These are phyloP conservation scores for Boletus vermiculosoides DNA, from an alignment of 768 basidiomycete genomes.

Conservation along the genomic window DNA sequence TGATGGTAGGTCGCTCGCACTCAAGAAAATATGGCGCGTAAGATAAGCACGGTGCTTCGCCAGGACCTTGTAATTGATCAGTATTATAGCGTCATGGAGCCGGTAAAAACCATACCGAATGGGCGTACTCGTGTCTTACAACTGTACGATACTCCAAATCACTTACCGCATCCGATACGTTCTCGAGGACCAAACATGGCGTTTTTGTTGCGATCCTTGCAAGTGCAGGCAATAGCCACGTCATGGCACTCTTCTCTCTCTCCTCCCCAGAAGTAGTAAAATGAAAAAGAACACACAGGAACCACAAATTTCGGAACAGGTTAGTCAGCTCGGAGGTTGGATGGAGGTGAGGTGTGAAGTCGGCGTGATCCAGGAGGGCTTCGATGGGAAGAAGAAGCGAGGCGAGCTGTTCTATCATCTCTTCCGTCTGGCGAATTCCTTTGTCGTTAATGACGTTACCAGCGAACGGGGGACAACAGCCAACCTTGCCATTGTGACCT, in stretches of 20 bases:
- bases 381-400: conserved; percentile 91
- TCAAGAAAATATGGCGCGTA: conserved; percentile 61
- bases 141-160: conserved; percentile 93
- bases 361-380: conserved; percentile 69
- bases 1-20: conserved; percentile 65
- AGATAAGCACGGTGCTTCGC: conserved; percentile 64
- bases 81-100: neutral
- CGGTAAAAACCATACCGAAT: conserved; percentile 52
- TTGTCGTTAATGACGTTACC: conserved; percentile 5
- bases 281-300: conserved; percentile 82
- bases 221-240: conserved; percentile 76
- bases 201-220: conserved; percentile 82
- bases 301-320: conserved; percentile 93
- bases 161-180: conserved; percentile 77
- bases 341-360: conserved; percentile 59
- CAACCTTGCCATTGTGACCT: conserved; percentile 65
- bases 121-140: conserved; percentile 80
- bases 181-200: conserved; percentile 80
- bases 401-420: conserved; percentile 83
- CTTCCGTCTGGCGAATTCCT: conserved; percentile 53
- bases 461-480: conserved; percentile 11
- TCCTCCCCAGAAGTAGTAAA: conserved; percentile 52
- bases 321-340: conserved; percentile 61
- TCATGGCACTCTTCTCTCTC: conserved; percentile 63
- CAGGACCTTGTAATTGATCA: conserved; percentile 52